Conservation (phyloP, 1,139 yeast genomes). For the Yamadazyma dendronema region DNA sequence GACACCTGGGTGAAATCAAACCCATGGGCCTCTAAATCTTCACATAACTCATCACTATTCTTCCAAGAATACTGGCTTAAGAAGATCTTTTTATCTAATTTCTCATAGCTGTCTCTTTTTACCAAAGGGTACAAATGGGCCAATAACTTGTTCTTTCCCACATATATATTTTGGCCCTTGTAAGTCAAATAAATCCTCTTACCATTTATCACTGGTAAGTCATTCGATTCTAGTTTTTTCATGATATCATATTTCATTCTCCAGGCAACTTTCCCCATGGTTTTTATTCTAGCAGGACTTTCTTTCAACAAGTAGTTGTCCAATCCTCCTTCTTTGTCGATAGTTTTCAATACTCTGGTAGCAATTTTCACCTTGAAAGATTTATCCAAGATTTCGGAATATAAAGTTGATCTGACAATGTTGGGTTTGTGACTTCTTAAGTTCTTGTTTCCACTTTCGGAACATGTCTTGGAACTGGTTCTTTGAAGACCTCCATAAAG, state of each 20-base stretch:
- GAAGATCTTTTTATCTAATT: slow-evolving; percentile 38
- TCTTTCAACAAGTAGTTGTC: slow-evolving; percentile 86
- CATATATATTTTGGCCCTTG: slow-evolving; percentile 48
- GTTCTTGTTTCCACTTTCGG: slow-evolving; percentile 72
- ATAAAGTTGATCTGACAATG: slow-evolving; percentile 67
- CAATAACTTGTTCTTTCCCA: slow-evolving; percentile 65
- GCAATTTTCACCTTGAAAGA: slow-evolving; percentile 60
- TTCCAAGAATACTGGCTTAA: slow-evolving; percentile 32
- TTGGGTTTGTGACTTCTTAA: slow-evolving; percentile 83
- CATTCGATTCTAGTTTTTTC: slow-evolving; percentile 26
- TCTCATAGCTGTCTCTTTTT: slow-evolving; percentile 45
- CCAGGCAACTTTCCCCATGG: slow-evolving; percentile 93
- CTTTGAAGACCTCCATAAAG: slow-evolving; percentile 87
- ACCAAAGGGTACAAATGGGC: slow-evolving; percentile 52
- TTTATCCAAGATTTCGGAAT: slow-evolving; percentile 77
- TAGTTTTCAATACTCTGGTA: slow-evolving; percentile 81
- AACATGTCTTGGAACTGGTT: slow-evolving; percentile 71
- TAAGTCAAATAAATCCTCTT: slow-evolving; percentile 45
- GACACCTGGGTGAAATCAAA: slow-evolving; percentile 27
- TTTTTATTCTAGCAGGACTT: slow-evolving; percentile 84
- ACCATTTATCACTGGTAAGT: slow-evolving; percentile 22
- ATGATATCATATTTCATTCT: slow-evolving; percentile 73
- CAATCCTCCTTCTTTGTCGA: slow-evolving; percentile 90
- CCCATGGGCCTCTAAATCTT: slow-evolving; percentile 31
- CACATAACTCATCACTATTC: slow-evolving; percentile 42